Evolutionary conservation across 2,329 filamentous ascomycete genomes (phyloP).

Genomic region (Pseudogymnoascus sp.): DNA sequence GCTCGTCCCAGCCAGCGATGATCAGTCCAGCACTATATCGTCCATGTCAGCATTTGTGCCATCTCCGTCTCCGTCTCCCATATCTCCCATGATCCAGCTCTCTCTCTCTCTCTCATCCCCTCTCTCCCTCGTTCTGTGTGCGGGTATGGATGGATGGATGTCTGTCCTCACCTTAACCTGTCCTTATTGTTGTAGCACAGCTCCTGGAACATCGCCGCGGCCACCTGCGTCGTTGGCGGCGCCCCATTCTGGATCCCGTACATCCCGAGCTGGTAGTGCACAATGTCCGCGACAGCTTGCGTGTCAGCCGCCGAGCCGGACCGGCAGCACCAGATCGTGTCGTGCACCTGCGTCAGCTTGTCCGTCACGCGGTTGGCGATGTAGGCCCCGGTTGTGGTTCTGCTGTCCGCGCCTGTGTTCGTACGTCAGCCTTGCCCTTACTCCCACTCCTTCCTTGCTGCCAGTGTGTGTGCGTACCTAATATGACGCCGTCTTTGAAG

Average conservation of each 20-base stretch:
- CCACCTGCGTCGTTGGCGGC: constrained; percentile 87
- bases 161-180: constrained; percentile 62
- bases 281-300: constrained; percentile 95
- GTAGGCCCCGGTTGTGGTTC: constrained; percentile 95
- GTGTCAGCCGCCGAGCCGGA: constrained; percentile 97
- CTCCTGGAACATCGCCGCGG: constrained; percentile 94
- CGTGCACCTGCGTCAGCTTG: constrained; percentile 96
- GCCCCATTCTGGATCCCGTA: constrained; percentile 88
- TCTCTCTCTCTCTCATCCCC: neutral
- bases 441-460: neutral
- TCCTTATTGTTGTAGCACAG: constrained; percentile 98
- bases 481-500: constrained; percentile 96
- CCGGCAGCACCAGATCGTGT: constrained; percentile 99
- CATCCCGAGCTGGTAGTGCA: constrained; percentile 90
- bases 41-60: constrained; percentile 18
- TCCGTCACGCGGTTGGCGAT: constrained; percentile 99
- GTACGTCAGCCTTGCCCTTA: neutral
- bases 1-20: constrained; percentile 94
- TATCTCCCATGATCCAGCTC: neutral
- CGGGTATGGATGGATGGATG: neutral
- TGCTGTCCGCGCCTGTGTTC: constrained; percentile 72
- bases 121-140: neutral
- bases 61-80: neutral
- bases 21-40: constrained; percentile 78
- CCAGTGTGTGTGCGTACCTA: constrained; percentile 47